Conservation (phyloP, 2,329 filamentous ascomycete genomes). For the Penicillium griseofulvum region DNA sequence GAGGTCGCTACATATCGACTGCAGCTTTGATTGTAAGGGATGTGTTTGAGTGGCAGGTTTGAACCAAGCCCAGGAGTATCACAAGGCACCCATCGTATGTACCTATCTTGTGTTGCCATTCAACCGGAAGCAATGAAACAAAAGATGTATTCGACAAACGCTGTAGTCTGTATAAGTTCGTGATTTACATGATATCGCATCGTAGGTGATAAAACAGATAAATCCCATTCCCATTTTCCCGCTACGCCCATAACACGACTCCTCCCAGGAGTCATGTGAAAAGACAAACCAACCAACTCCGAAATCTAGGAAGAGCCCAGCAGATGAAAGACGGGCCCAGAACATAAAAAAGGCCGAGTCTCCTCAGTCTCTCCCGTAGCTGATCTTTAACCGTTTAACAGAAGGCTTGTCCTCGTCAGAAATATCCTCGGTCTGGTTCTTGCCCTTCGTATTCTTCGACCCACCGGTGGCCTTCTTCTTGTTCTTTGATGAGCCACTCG, state of each 20-base stretch:
- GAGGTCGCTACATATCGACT: conserved; percentile 81
- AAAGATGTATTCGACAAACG: background rate
- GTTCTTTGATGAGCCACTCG: conserved; percentile 36
- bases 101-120: background rate
- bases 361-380: conserved; percentile 42
- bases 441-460: conserved; percentile 28
- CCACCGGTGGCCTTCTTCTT: conserved; percentile 42
- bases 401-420: conserved; percentile 41
- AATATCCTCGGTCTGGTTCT: conserved; percentile 32
- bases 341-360: background rate
- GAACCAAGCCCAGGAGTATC: background rate
- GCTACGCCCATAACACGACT: conserved; percentile 2
- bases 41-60: background rate
- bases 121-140: background rate
- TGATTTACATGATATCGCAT: conserved; percentile 13
- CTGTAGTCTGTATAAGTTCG: conserved; percentile 6
- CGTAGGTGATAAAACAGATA: background rate
- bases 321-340: conserved; percentile 1
- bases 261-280: conserved; percentile 1
- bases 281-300: conserved; percentile 10
- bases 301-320: conserved; percentile 3
- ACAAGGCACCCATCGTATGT: background rate
- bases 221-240: conserved; percentile 5
- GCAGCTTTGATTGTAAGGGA: conserved; percentile 44
- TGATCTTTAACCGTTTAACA: conserved; percentile 47